A percentile compares a stretch with the other conserved stretches of the same genome.
Evolutionary conservation across 2,329 filamentous ascomycete genomes (phyloP).

Genomic region (Diaporthe helianthi): DNA sequence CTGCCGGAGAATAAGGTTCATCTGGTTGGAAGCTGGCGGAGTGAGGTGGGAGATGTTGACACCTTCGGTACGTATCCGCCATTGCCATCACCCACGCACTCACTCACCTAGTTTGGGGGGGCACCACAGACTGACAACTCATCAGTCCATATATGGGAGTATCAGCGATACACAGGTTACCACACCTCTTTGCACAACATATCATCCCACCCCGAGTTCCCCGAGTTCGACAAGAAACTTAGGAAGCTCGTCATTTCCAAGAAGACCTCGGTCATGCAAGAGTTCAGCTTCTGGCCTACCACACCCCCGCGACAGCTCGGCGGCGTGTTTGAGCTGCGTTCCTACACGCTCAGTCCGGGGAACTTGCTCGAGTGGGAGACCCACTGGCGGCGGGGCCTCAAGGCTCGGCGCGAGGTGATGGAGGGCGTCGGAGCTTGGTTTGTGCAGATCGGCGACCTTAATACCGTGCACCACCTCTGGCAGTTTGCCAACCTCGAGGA

Average conservation of each 20-base stretch:
- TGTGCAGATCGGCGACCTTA: slow-evolving; percentile 95
- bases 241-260: slow-evolving; percentile 86
- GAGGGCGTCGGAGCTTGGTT: slow-evolving; percentile 99
- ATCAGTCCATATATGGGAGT: slow-evolving; percentile 98
- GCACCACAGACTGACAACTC: slow-evolving; percentile 9
- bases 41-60: slow-evolving; percentile 95
- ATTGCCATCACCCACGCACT: background rate
- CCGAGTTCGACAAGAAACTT: slow-evolving; percentile 83
- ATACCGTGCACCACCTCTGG: slow-evolving; percentile 98
- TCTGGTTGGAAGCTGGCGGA: slow-evolving; percentile 96
- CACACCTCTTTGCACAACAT: slow-evolving; percentile 90
- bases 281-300: slow-evolving; percentile 99
- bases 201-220: slow-evolving; percentile 80
- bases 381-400: slow-evolving; percentile 92
- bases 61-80: slow-evolving; percentile 76
- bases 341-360: slow-evolving; percentile 94
- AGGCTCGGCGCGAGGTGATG: slow-evolving; percentile 94
- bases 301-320: slow-evolving; percentile 88
- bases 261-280: slow-evolving; percentile 93
- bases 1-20: slow-evolving; percentile 91
- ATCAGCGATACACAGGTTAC: slow-evolving; percentile 95
- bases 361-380: slow-evolving; percentile 99
- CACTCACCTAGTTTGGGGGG: too few species aligned
- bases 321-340: slow-evolving; percentile 93
- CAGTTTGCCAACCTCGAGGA: slow-evolving; percentile 98